phyloP scores from a whole-genome alignment of 2,329 filamentous ascomycete species.

The Colletotrichum filicis region DNA sequence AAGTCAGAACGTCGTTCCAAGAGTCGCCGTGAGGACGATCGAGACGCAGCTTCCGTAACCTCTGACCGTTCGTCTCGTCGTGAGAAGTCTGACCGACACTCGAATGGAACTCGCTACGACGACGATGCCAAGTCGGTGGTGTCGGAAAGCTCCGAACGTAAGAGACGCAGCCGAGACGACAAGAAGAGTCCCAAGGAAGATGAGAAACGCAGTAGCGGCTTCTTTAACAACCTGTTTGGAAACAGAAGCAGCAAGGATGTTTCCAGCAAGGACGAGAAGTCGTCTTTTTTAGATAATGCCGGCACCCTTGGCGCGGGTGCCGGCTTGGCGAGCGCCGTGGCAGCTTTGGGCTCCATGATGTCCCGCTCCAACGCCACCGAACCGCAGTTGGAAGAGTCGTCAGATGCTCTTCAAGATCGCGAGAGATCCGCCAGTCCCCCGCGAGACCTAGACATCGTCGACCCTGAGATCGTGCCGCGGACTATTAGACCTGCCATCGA shows the following conservation, averaged over 20 bases:
- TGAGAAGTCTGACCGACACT: constrained; percentile 49
- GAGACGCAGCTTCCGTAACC: constrained; percentile 61
- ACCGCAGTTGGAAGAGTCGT: constrained; percentile 50
- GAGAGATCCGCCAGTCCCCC: constrained; percentile 17
- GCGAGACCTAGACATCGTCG: constrained; percentile 53
- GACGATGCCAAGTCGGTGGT: constrained; percentile 60
- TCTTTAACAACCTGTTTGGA: constrained; percentile 63
- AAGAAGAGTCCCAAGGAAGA: constrained; percentile 50
- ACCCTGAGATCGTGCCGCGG: constrained; percentile 68
- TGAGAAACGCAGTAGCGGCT: constrained; percentile 53
- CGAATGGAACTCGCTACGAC: constrained; percentile 49
- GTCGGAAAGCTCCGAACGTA: constrained; percentile 40
- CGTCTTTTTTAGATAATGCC: constrained; percentile 80
- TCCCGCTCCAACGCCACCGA: constrained; percentile 59
- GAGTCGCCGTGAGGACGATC: constrained; percentile 46
- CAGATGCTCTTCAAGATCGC: neutral
- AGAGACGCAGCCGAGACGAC: constrained; percentile 45
- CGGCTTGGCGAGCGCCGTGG: constrained; percentile 67
- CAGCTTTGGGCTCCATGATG: constrained; percentile 51
- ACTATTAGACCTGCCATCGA: constrained; percentile 74
- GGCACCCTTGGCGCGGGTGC: constrained; percentile 76
- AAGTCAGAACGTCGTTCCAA: constrained; percentile 49
- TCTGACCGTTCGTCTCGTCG: constrained; percentile 53
- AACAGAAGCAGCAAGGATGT: constrained; percentile 48
- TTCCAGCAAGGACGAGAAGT: constrained; percentile 47